Base-by-base conservation (phyloP, 2,329 filamentous ascomycete species). In the Verticillium longisporum region DNA sequence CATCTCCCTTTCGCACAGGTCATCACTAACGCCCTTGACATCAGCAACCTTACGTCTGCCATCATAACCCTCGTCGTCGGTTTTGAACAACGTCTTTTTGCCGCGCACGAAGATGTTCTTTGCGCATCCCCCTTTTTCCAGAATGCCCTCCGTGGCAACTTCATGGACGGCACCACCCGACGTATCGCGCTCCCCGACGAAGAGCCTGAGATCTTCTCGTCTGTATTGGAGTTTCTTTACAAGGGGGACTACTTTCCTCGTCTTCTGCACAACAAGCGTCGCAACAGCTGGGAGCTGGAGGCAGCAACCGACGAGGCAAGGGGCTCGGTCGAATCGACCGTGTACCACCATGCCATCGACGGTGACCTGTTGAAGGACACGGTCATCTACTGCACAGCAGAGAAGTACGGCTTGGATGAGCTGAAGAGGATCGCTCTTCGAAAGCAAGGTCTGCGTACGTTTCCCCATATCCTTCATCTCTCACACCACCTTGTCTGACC, bases 171-270 rank as follows among this genome's bases (percentile, higher is more conserved):
- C 15, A 70, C 73, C 79, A 61, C 81, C 79, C 92, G 91, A 76
- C 87, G 88, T 60, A 89, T 97, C 72, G 83, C 88, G 58, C 84
- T 97, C 1, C 89, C 91, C 1, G 87, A 94, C 63, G 93, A 97
- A 74, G 88, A 93, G 68, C 92, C 93, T 21, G 92, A 96, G 73
- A 88, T 96, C 69, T 93, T 97, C 75, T 96, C 91, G 9, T 92
- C 89, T 6, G 83, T 97, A 11, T 86, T 97, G 61, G 93, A 97
- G 72, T 97, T 89, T 68, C 86, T 97, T 61, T 96, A 96, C 83
- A 96, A 96, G 77, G 92, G 92, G 65, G 93, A 97, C 75, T 97
- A 97, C 78, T 93, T 88, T 68, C 92, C 93, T 3, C 88, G 89
- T 18, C 82, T 96, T 31, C 77, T 91, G 61, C 91, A 92, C 76